These are phyloP conservation scores for Penstemon davidsonii DNA, from an alignment of 257 asterid species.

Conservation along the genomic window DNA sequence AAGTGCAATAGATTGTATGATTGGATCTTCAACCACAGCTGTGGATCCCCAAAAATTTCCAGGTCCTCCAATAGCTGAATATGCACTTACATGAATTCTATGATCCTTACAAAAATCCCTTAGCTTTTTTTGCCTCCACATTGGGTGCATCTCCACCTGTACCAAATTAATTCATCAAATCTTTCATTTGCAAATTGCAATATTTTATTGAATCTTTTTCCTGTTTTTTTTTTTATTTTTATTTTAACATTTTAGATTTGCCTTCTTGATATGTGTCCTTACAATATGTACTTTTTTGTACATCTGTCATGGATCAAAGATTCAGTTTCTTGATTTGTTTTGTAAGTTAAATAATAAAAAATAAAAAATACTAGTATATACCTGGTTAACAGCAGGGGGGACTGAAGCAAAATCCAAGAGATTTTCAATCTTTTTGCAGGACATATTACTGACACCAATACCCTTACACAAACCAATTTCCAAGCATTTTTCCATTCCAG, in stretches of 20 bases:
- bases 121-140: conserved; percentile 81
- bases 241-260: too few species aligned
- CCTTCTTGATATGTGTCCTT: too few species aligned
- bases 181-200: background rate
- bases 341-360: too few species aligned
- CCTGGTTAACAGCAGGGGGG: conserved; percentile 80
- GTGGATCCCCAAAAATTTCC: conserved; percentile 88
- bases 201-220: too few species aligned
- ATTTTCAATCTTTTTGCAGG: conserved; percentile 50
- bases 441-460: conserved; percentile 85
- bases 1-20: conserved; percentile 54
- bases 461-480: conserved; percentile 67
- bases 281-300: too few species aligned
- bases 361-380: background rate
- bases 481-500: conserved; percentile 77
- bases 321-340: too few species aligned
- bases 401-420: conserved; percentile 50
- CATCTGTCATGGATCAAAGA: too few species aligned
- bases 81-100: conserved; percentile 71
- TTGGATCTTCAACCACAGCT: conserved; percentile 57
- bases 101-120: conserved; percentile 51
- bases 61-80: conserved; percentile 80
- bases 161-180: conserved; percentile 27
- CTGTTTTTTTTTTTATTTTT: too few species aligned
- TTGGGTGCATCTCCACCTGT: conserved; percentile 93